These are phyloP conservation scores for Hypoxylon sp. DNA, from an alignment of 2,329 filamentous ascomycete genomes.

Conservation along the genomic window DNA sequence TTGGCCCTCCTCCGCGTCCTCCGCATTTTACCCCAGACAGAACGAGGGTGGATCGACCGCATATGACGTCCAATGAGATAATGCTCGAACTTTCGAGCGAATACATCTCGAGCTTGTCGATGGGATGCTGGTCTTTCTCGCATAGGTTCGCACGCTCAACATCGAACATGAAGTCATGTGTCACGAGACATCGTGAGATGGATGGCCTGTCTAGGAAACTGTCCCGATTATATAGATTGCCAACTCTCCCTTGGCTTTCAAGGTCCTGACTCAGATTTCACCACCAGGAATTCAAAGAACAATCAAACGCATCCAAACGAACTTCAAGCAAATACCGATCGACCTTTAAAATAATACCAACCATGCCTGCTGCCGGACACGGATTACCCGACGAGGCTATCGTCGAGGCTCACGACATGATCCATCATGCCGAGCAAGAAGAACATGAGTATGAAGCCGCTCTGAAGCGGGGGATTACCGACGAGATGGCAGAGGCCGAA, in stretches of 20 bases:
- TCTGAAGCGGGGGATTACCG: slow-evolving; percentile 47
- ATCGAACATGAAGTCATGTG: slow-evolving; percentile 39
- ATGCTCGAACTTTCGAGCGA: slow-evolving; percentile 36
- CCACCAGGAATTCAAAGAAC: slow-evolving; percentile 11
- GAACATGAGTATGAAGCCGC: slow-evolving; percentile 51
- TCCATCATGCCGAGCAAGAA: slow-evolving; percentile 52
- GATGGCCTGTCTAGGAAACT: slow-evolving; percentile 14
- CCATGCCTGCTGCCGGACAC: slow-evolving; percentile 48
- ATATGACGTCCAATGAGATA: slow-evolving; percentile 41
- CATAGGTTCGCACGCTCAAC: slow-evolving; percentile 28
- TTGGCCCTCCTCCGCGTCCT: slow-evolving; percentile 22
- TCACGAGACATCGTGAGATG: slow-evolving; percentile 39
- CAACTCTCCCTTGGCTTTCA: not conserved
- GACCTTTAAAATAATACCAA: slow-evolving; percentile 25
- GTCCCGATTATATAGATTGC: slow-evolving; percentile 34
- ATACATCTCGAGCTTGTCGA: slow-evolving; percentile 27
- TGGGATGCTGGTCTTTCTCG: slow-evolving; percentile 34
- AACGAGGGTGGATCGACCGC: slow-evolving; percentile 39
- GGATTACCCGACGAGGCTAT: slow-evolving; percentile 48
- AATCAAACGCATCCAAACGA: slow-evolving; percentile 13
- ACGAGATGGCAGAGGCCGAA: slow-evolving; percentile 48
- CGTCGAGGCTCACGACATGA: slow-evolving; percentile 48
- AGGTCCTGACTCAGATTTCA: not conserved
- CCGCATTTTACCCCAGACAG: slow-evolving; percentile 39
- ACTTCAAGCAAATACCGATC: slow-evolving; percentile 9